These are phyloP conservation scores for Globisporangium cylindrosporum DNA, from an alignment of 352 stramenopile species.

Conservation along the genomic window DNA sequence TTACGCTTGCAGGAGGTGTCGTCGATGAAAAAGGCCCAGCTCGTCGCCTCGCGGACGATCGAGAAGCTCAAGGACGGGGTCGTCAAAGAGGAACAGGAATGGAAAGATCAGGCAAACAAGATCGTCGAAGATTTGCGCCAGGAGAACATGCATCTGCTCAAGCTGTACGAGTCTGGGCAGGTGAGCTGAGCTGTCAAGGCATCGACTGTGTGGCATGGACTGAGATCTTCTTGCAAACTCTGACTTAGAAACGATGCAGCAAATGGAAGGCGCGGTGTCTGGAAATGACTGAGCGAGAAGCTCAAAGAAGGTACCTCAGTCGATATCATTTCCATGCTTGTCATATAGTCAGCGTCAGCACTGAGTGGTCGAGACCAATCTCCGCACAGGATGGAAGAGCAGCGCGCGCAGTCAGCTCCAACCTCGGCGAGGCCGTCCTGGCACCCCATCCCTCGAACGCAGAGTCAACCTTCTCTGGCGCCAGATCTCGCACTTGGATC, in stretches of 20 bases:
- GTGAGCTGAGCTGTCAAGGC: slow-evolving; percentile 13
- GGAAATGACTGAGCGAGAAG: slow-evolving; percentile 43
- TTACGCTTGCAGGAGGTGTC: slow-evolving; percentile 58
- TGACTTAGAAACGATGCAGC: slow-evolving; percentile 50
- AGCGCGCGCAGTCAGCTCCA: slow-evolving; percentile 39
- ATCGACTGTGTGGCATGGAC: not conserved
- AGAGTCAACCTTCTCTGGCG: slow-evolving; percentile 32
- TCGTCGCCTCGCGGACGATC: slow-evolving; percentile 48
- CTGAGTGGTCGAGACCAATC: not conserved
- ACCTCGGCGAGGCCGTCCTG: slow-evolving; percentile 16
- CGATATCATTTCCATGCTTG: not conserved
- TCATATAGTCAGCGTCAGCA: not conserved
- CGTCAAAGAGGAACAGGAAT: slow-evolving; percentile 46
- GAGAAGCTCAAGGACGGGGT: slow-evolving; percentile 60
- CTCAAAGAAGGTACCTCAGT: slow-evolving; percentile 25
- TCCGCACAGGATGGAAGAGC: slow-evolving; percentile 24
- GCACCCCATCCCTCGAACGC: slow-evolving; percentile 28
- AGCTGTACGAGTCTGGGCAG: slow-evolving; percentile 51
- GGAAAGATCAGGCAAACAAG: slow-evolving; percentile 50
- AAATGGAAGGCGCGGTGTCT: slow-evolving; percentile 71
- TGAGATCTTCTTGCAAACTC: not conserved
- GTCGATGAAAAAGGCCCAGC: slow-evolving; percentile 60
- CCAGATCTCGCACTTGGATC: not conserved
- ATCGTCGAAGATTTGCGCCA: slow-evolving; percentile 55
- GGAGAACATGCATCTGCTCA: slow-evolving; percentile 58